Conservation (phyloP, 179 eudicot species). For the Nepenthes alata region DNA sequence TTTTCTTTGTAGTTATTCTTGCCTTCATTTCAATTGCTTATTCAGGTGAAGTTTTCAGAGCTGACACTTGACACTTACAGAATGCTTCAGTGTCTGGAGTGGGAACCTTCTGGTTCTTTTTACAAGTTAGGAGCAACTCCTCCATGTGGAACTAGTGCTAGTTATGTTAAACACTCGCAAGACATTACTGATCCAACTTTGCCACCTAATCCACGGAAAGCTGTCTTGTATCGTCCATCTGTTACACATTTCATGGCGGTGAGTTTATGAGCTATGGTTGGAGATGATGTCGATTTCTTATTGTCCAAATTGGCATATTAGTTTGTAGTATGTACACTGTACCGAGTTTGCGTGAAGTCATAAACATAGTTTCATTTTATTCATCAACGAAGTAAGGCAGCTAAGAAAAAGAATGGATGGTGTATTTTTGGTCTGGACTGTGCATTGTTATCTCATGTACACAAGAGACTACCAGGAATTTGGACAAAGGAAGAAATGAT, state of each 20-base stretch:
- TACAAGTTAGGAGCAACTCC: conserved; percentile 42
- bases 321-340: neutral
- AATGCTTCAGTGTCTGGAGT: conserved; percentile 85
- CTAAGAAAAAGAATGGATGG: too few relatives aligned
- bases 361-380: neutral
- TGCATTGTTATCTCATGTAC: too few relatives aligned
- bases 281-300: neutral
- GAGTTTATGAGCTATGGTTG: conserved; percentile 17
- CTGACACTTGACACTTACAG: conserved; percentile 73
- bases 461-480: too few relatives aligned
- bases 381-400: too few relatives aligned
- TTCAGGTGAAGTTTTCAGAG: conserved; percentile 79
- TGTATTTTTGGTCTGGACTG: too few relatives aligned
- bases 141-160: conserved; percentile 14
- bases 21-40: conserved; percentile 4
- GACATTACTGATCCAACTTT: conserved; percentile 77
- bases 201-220: conserved; percentile 83
- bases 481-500: too few relatives aligned
- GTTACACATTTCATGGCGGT: conserved; percentile 68
- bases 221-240: conserved; percentile 69
- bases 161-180: conserved; percentile 40
- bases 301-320: neutral
- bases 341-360: neutral
- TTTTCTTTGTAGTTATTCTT: neutral
- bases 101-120: conserved; percentile 91